These are phyloP conservation scores for Alopecurus myosuroides DNA, from an alignment of 176 grass and related monocot genomes.

Conservation along the genomic window DNA sequence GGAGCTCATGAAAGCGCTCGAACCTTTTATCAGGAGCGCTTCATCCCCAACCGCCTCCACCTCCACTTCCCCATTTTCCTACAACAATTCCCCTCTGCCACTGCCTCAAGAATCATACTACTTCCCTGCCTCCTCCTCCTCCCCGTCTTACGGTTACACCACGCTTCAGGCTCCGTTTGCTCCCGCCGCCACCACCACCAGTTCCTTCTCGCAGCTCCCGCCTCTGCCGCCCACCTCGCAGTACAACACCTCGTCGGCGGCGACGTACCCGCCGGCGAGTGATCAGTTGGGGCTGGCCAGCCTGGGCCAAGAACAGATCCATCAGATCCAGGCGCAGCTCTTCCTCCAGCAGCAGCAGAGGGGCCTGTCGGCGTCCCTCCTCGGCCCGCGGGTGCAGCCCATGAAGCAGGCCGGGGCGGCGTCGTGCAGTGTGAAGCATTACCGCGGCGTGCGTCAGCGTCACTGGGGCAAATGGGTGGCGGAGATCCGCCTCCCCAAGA, in stretches of 20 bases:
- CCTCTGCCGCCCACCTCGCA: constrained; percentile 39
- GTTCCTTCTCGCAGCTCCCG: constrained; percentile 46
- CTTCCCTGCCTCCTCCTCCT: background rate
- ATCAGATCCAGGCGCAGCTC: constrained; percentile 69
- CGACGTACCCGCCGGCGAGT: constrained; percentile 1
- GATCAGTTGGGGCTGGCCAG: constrained; percentile 40
- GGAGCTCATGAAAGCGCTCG: constrained; percentile 98
- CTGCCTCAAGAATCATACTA: constrained; percentile 43
- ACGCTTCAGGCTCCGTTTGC: constrained; percentile 14
- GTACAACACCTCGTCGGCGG: constrained; percentile 3
- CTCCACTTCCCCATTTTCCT: background rate
- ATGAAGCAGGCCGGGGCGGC: constrained; percentile 66
- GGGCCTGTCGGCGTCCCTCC: constrained; percentile 17
- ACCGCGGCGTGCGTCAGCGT: constrained; percentile 92
- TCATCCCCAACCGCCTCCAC: constrained; percentile 41
- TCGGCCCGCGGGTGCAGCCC: constrained; percentile 60
- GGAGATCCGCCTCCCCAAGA: constrained; percentile 91
- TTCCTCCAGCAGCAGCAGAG: constrained; percentile 39
- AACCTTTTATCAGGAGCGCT: constrained; percentile 95
- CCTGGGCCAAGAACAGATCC: constrained; percentile 55
- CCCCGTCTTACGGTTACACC: constrained; percentile 24
- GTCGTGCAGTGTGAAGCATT: constrained; percentile 41
- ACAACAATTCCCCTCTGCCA: background rate
- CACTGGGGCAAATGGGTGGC: constrained; percentile 99
- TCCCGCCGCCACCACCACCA: background rate